A percentile compares a stretch with the other conserved stretches of the same genome.
phyloP scores from a whole-genome alignment of 495 filamentous ascomycete species.

The Trichoderma reesei region DNA sequence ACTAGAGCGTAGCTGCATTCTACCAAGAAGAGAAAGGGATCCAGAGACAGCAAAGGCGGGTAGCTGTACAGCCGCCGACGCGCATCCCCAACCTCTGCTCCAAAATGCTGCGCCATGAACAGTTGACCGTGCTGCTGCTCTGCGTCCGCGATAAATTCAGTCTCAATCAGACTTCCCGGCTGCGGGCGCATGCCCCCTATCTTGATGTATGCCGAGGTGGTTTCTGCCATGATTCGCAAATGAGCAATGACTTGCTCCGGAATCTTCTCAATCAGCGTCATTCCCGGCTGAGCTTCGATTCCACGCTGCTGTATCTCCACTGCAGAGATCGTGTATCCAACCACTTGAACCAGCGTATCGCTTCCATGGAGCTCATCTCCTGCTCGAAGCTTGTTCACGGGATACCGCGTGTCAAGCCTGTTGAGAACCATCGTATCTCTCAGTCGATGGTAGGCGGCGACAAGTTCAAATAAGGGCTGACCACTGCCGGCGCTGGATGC shows the following conservation, averaged over 20 bases:
- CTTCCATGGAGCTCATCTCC: slow-evolving; percentile 43
- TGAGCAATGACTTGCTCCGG: slow-evolving; percentile 73
- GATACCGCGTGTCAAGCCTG: slow-evolving; percentile 44
- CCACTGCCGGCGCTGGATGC: slow-evolving; percentile 15
- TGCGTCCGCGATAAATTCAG: slow-evolving; percentile 60
- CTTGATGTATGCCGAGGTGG: slow-evolving; percentile 71
- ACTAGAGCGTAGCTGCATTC: slow-evolving; percentile 55
- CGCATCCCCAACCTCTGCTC: slow-evolving; percentile 19
- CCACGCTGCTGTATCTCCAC: slow-evolving; percentile 91
- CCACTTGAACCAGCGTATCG: slow-evolving; percentile 59
- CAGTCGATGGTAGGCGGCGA: slow-evolving; percentile 68
- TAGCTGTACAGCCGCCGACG: slow-evolving; percentile 35
- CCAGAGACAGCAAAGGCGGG: slow-evolving; percentile 61
- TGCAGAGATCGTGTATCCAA: slow-evolving; percentile 83
- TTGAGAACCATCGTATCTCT: slow-evolving; percentile 70
- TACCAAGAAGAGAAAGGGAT: slow-evolving; percentile 83
- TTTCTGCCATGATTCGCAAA: slow-evolving; percentile 84
- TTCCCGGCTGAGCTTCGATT: slow-evolving; percentile 61
- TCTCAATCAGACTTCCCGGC: slow-evolving; percentile 37
- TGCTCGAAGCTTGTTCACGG: slow-evolving; percentile 12
- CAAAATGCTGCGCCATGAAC: slow-evolving; percentile 50
- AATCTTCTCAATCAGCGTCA: slow-evolving; percentile 75
- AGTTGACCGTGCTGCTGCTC: slow-evolving; percentile 68
- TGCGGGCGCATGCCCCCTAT: slow-evolving; percentile 55
- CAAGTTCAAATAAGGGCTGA: slow-evolving; percentile 57